These are phyloP conservation scores for Incumbomyces lentus DNA, from an alignment of 2,329 filamentous ascomycete species.

Conservation along the genomic window DNA sequence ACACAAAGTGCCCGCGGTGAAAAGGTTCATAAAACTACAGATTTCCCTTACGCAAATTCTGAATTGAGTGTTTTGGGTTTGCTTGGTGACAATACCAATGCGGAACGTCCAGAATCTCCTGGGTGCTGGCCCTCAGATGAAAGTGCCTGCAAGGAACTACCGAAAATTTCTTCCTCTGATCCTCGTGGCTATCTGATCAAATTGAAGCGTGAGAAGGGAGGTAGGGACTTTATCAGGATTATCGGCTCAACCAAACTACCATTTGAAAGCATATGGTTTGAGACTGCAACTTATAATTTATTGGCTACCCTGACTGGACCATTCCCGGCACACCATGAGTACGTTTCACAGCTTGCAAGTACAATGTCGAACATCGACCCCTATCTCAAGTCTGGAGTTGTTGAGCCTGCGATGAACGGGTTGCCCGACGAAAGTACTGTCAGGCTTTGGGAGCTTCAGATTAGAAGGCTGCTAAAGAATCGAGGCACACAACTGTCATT, in stretches of 20 bases:
- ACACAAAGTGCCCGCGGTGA: background rate
- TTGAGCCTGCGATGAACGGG: background rate
- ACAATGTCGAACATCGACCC: background rate
- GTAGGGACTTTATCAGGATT: too few relatives aligned
- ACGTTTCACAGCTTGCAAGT: background rate
- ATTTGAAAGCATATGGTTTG: conserved; percentile 10
- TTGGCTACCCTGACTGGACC: background rate
- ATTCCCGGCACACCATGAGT: background rate
- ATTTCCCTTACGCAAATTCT: too few relatives aligned
- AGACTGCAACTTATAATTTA: conserved; percentile 6
- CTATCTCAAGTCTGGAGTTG: background rate
- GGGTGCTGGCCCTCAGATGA: too few relatives aligned
- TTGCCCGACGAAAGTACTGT: background rate
- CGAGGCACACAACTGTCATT: background rate
- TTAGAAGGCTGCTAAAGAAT: background rate
- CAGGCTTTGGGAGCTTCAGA: background rate
- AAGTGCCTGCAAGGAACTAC: too few relatives aligned
- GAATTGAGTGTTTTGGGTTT: too few relatives aligned
- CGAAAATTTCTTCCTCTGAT: conserved; percentile 12
- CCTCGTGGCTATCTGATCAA: conserved; percentile 26
- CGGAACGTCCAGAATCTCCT: too few relatives aligned
- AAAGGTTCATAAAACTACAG: too few relatives aligned
- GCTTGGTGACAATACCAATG: background rate
- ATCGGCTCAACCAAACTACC: too few relatives aligned
- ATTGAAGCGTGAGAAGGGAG: conserved; percentile 7